Base-by-base conservation (phyloP, 2,329 filamentous ascomycete genomes). In the Trichoderma sp. region DNA sequence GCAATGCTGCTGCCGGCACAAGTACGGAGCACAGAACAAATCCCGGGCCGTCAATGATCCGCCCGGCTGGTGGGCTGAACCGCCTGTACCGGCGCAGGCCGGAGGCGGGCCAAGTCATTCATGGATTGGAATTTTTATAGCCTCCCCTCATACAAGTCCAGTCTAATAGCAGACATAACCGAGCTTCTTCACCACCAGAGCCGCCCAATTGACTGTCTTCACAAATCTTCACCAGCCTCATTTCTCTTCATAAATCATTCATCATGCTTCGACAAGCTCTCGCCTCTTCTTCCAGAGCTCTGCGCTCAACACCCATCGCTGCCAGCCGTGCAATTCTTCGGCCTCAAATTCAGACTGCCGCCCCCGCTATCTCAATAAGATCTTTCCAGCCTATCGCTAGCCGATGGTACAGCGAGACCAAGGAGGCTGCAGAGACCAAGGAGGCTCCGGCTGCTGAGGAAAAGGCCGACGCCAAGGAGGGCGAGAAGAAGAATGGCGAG, bases 371-470 rank as follows among this genome's bases (percentile, higher is more conserved):
- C 77, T 77, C 81, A 74, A 73, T 80, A 77, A 80, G 82, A 77
- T 76, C 80, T 11, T 75, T 78, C 69, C 82, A 80, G 71, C 82
- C 80, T 36, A 74, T 78, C 15, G 74, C 74, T 17, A 75, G 77
- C 72, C 81, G 85, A 78, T 87, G 84, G 84, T 87, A 86, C 77
- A 86, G 85, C 79, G 84, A 86, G 72, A 75, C 81, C 47, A 84
- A 83, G 76, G 79, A 83, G 71, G 75, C 81, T 50, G 50, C 77
- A 15, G 73, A 79, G n/a, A 62, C 75, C 64, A 66, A 66, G n/a
- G 71, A 73, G 2, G 78, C 80, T 72, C 75, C 72, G 78, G 72
- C 79, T 80, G 74, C 76, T 23, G 79, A 79, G 66, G 74, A 74
- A 20, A 77, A 74, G 50, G 73, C 71, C 20, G 75, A 74, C 15